Percentiles rank a stretch among this genome's conserved stretches.
phyloP scores from a whole-genome alignment of 2,329 filamentous ascomycete genomes.

The Penicillium sp. region DNA sequence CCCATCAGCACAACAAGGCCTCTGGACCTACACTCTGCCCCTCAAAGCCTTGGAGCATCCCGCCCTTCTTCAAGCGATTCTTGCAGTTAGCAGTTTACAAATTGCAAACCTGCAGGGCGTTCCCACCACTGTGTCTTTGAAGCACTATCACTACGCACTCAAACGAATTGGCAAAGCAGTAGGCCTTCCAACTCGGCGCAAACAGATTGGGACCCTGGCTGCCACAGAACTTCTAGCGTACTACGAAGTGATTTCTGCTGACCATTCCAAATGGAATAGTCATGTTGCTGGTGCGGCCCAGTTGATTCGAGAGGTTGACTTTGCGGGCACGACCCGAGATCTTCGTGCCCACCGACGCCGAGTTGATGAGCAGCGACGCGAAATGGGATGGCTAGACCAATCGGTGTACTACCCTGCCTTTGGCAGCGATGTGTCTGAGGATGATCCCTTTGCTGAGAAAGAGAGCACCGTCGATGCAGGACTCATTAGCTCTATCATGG shows the following conservation, averaged over 20 bases:
- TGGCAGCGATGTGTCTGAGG: slow-evolving; percentile 40
- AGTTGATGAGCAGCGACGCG: slow-evolving; percentile 35
- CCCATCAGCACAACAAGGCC: slow-evolving; percentile 56
- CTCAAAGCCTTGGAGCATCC: slow-evolving; percentile 78
- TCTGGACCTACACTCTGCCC: slow-evolving; percentile 75
- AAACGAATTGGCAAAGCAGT: slow-evolving; percentile 75
- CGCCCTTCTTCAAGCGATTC: slow-evolving; percentile 84
- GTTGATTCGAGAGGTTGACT: slow-evolving; percentile 78
- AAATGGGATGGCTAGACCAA: slow-evolving; percentile 21
- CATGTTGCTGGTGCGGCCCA: slow-evolving; percentile 82
- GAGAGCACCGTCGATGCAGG: slow-evolving; percentile 53
- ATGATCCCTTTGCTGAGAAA: slow-evolving; percentile 43
- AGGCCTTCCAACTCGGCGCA: slow-evolving; percentile 63
- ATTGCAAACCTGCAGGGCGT: slow-evolving; percentile 76
- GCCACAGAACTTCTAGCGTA: slow-evolving; percentile 82
- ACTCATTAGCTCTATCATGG: slow-evolving; percentile 59
- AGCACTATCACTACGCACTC: slow-evolving; percentile 86
- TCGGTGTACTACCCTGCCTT: slow-evolving; percentile 22
- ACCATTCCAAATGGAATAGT: slow-evolving; percentile 93
- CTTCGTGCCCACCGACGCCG: slow-evolving; percentile 64
- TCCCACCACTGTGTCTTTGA: slow-evolving; percentile 74
- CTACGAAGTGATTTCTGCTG: slow-evolving; percentile 91
- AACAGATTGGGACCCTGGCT: slow-evolving; percentile 78
- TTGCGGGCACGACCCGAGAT: slow-evolving; percentile 67
- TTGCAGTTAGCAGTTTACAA: slow-evolving; percentile 81